Evolutionary conservation across 1,284 basidiomycete species (phyloP).

Genomic region (Cutaneotrichosporon dermatis): DNA sequence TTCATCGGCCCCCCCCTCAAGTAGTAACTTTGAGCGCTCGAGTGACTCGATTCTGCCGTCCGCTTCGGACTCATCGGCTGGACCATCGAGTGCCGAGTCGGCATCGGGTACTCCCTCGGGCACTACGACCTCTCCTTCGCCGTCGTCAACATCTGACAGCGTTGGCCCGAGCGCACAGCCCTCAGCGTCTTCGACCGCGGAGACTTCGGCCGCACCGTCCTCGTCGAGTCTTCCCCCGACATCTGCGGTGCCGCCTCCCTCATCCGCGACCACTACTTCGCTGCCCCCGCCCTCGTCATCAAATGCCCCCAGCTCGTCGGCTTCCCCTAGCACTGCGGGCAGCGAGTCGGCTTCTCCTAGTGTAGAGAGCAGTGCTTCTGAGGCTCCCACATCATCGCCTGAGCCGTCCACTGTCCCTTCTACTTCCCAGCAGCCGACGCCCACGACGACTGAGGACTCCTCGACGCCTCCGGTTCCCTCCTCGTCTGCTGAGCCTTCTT

Average conservation of each 20-base stretch:
- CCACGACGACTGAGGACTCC: background rate
- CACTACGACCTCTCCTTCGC: background rate
- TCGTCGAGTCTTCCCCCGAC: background rate
- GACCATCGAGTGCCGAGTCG: background rate
- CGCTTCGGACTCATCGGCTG: constrained; percentile 1
- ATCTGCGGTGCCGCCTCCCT: background rate
- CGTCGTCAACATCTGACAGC: background rate
- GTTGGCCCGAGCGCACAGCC: background rate
- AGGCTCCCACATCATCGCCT: background rate
- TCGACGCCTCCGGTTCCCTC: background rate
- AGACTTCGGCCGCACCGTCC: too few relatives aligned
- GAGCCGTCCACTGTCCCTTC: background rate
- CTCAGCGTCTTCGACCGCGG: background rate
- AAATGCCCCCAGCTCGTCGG: background rate
- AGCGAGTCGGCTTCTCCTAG: background rate
- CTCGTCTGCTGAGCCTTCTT: background rate
- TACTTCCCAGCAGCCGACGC: background rate
- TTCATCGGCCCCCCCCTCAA: too few relatives aligned
- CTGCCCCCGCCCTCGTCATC: background rate
- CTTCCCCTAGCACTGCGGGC: background rate
- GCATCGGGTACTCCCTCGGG: background rate
- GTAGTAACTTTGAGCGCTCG: background rate
- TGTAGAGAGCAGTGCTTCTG: background rate
- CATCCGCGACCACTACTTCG: background rate
- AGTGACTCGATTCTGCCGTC: background rate